Base-by-base conservation (phyloP, 2,329 filamentous ascomycete genomes). In the Colletotrichum coccodes region DNA sequence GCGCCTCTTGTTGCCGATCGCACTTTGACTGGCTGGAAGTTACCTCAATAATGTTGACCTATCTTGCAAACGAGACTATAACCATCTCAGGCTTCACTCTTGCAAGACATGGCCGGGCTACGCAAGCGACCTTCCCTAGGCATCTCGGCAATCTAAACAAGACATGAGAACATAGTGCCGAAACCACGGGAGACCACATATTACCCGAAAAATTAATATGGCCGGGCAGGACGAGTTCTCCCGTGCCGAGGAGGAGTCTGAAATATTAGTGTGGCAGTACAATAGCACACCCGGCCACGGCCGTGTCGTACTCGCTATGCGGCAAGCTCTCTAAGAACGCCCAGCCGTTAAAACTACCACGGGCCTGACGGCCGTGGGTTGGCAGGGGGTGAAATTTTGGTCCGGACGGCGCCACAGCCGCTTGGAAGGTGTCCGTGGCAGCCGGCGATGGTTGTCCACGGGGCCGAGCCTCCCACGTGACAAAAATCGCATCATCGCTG, bases 341-440 rank as follows among this genome's bases (percentile, higher is more conserved):
- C 56, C 58, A 32, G 34, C 54, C 54, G 62, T 60, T 69, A 49
- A 40, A 4, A 28, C 60, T 53, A 68, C 44, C 18, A 26, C 16
- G 49, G 32, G 28, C 40, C 54, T 47, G 61, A 65, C 32, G 54
- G 34, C 36, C 47, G 47, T 68, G 40, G 54, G 65, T 26, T 32
- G 63, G n/a, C 6, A 30, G 56, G 26, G 34, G 23, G 54, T 40
- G 32, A 6, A 49, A 64, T 32, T 47, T 30, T 60, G 32, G 61
- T 59, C 53, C 44, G 57, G 46, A 47, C 46, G 52, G 64, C 64
- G 65, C 65, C 61, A 59, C 54, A 68, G 49, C 54, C 61, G 65
- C 47, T 64, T 59, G 38, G 42, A 49, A 49, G n/a, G 32, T 54
- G 65, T 30, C 65, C 53, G 54, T 65, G 61, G 65, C 60, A 47